These are phyloP conservation scores for Yamadazyma membranifaciens DNA, from an alignment of 1,139 yeast genomes.

Conservation along the genomic window DNA sequence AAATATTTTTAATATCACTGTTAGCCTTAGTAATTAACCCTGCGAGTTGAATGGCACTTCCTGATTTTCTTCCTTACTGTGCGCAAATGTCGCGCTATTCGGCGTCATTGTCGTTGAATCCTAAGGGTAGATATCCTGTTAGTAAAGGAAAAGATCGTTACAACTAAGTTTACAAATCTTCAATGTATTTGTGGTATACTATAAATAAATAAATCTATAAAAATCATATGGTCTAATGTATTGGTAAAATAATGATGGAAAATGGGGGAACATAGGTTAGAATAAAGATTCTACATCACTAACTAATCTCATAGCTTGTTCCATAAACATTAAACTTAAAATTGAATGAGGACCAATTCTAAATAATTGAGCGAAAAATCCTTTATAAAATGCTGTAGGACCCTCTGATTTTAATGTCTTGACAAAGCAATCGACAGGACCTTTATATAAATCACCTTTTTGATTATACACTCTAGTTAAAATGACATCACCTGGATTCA, in stretches of 20 bases:
- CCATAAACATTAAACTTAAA: constrained; percentile 89
- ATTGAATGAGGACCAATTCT: constrained; percentile 96
- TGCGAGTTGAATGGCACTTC: neutral
- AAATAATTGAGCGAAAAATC: constrained; percentile 87
- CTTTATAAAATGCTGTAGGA: constrained; percentile 84
- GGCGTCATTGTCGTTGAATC: no score
- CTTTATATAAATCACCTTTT: constrained; percentile 80
- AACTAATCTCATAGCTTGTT: constrained; percentile 75
- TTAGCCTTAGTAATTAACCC: constrained; percentile 1
- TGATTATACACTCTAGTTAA: constrained; percentile 94
- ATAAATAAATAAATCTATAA: neutral
- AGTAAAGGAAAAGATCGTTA: no score
- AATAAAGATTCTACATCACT: constrained; percentile 20
- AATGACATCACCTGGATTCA: constrained; percentile 97
- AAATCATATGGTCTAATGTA: neutral
- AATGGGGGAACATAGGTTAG: neutral
- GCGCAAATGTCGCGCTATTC: constrained; percentile 4
- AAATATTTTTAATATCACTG: neutral
- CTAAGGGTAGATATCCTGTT: no score
- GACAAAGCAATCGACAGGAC: constrained; percentile 82
- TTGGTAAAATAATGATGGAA: neutral
- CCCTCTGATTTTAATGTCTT: constrained; percentile 87
- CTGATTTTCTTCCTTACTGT: neutral
- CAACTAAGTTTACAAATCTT: no score
- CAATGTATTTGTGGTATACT: neutral